A percentile compares a stretch with the other conserved stretches of the same genome.
phyloP scores from a whole-genome alignment of 1,284 basidiomycete genomes.

The Takashimella koratensis region DNA sequence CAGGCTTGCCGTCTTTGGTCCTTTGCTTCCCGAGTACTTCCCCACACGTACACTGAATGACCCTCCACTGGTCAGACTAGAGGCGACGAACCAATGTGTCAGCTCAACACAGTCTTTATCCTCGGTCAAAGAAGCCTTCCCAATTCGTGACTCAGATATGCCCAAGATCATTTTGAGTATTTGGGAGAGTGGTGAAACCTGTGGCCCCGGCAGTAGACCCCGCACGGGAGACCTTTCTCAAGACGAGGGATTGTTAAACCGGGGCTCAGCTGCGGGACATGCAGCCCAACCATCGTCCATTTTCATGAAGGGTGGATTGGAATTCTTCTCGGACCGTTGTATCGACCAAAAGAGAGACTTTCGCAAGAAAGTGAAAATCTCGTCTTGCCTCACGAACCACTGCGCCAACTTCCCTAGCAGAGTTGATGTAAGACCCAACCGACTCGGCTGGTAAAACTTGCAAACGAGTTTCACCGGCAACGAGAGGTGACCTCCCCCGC shows the following conservation, averaged over 20 bases:
- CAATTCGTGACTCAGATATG: too few relatives aligned
- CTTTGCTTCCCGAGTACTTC: conserved; percentile 67
- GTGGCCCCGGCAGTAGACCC: conserved; percentile 81
- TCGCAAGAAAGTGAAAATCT: too few relatives aligned
- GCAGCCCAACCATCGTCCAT: not conserved
- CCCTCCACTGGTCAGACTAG: conserved; percentile 58
- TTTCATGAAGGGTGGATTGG: conserved; percentile 23
- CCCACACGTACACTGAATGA: conserved; percentile 71
- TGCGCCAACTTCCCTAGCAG: too few relatives aligned
- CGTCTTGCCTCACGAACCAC: too few relatives aligned
- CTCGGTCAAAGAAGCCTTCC: too few relatives aligned
- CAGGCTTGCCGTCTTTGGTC: conserved; percentile 31
- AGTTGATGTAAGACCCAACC: too few relatives aligned
- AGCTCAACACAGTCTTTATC: too few relatives aligned
- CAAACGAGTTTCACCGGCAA: conserved; percentile 44
- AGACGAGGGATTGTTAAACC: conserved; percentile 66
- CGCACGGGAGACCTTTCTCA: conserved; percentile 59
- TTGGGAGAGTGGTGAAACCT: conserved; percentile 43
- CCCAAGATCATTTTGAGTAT: too few relatives aligned
- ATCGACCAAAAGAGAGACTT: conserved; percentile 66
- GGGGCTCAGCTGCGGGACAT: conserved; percentile 12
- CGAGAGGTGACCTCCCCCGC: conserved; percentile 3
- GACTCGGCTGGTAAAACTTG: conserved; percentile 40
- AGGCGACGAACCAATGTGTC: conserved; percentile 11
- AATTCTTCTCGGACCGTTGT: conserved; percentile 76